Conservation (phyloP, 768 basidiomycete species). For the Boletus huronensis region DNA sequence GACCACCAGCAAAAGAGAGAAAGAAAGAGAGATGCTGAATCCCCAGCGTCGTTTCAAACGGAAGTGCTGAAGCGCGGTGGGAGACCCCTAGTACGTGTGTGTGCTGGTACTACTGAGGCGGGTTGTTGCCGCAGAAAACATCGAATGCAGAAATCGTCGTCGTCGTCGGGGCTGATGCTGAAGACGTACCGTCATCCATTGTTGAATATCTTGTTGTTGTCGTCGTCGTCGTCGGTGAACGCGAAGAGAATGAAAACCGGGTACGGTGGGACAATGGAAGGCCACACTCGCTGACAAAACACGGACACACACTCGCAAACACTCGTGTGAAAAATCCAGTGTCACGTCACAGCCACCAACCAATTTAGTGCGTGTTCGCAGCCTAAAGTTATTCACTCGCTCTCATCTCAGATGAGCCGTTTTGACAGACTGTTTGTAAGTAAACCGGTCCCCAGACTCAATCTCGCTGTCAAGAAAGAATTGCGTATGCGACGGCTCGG, state of each 20-base stretch:
- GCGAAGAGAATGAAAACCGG: background rate
- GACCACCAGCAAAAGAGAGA: constrained; percentile 23
- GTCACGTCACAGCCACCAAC: background rate
- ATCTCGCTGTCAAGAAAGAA: background rate
- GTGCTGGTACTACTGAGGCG: constrained; percentile 33
- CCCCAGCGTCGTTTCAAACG: constrained; percentile 28
- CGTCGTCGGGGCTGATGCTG: constrained; percentile 72
- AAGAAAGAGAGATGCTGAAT: constrained; percentile 16
- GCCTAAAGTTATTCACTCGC: background rate
- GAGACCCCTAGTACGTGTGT: constrained; percentile 25
- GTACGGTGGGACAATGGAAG: background rate
- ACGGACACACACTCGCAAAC: constrained; percentile 18
- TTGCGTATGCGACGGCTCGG: background rate
- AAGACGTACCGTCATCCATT: constrained; percentile 76
- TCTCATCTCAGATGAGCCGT: background rate
- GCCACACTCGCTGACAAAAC: constrained; percentile 12
- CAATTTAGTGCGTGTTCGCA: background rate
- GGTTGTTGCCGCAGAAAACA: constrained; percentile 38
- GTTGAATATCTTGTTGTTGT: constrained; percentile 33
- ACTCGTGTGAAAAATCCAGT: no score
- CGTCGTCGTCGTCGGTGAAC: constrained; percentile 12
- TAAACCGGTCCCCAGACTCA: background rate
- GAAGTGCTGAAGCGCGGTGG: constrained; percentile 31
- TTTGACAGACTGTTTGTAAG: no score
- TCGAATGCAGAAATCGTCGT: constrained; percentile 47